Base-by-base conservation (phyloP, 2,329 filamentous ascomycete genomes). In the Fusarium protoensiforme region DNA sequence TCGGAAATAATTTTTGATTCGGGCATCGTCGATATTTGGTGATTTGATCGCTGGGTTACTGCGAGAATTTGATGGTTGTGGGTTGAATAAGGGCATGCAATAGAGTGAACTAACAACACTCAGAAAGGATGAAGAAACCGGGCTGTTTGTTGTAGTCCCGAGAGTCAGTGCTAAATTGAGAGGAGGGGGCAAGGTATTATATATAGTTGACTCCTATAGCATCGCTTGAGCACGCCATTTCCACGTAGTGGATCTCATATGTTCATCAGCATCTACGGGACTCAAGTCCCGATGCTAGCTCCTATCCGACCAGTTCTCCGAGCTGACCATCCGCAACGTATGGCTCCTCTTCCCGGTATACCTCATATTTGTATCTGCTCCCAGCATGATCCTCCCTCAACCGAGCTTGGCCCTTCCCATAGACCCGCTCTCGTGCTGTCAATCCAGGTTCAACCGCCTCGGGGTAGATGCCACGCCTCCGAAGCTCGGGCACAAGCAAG, bases 401-500 rank as follows among this genome's bases (percentile, higher is more conserved):
- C 11, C 10, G 13, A 11, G 20, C 22, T 14, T 43, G 41, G 5
- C 41, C 41, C 41, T 43, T 43, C 20, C 41, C 41, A 7, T 43
- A 43, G 22, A 43, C 41, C n/a, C 41, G n/a, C 41, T 43, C 41
- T n/a, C 41, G 5, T 43, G 41, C 41, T n/a, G 41, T 24, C n/a
- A 43, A 8, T 5, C 22, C 22, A 20, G n/a, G 10, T n/a, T 43
- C 22, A 14, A 16, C 13, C 20, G n/a, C n/a, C 4, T 14, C 41
- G 8, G 41, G 20, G 22, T 20, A 43, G 5, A 43, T 20, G 1
- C 41, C 20, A 43, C 39, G 39, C 7, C 36, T 38, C 16, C 36
- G 36, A 10, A 51, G 22, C 22, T 51, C 46, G 2, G 46, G 46
- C 7, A 76, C 51, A 1, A 76, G 53, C 29, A 61, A 60, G 31